These are phyloP conservation scores for Hirsutella thompsonii DNA, from an alignment of 2,329 filamentous ascomycete species.

Conservation along the genomic window DNA sequence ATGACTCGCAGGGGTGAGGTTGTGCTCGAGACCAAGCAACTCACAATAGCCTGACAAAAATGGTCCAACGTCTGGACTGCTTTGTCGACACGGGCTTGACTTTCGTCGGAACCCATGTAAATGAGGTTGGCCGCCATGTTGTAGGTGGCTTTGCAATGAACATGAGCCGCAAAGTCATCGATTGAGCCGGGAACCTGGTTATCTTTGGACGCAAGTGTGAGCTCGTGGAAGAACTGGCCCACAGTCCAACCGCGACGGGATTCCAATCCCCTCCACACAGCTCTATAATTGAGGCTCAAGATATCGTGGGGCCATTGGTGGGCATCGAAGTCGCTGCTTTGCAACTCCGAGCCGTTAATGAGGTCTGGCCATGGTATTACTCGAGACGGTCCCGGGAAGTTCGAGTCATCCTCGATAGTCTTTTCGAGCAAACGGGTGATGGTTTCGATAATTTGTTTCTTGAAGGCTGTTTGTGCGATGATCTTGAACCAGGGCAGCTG, in stretches of 20 bases:
- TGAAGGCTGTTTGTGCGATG: slow-evolving; percentile 6
- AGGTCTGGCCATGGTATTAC: too few relatives aligned
- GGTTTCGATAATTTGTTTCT: slow-evolving; percentile 6
- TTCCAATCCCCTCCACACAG: slow-evolving; percentile 14
- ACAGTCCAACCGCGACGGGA: slow-evolving; percentile 3
- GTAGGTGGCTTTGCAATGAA: slow-evolving; percentile 12
- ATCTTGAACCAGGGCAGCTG: slow-evolving; percentile 22
- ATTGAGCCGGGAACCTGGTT: neutral
- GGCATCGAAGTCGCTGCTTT: slow-evolving; percentile 6
- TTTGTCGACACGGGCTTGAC: slow-evolving; percentile 4
- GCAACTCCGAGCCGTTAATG: slow-evolving; percentile 11
- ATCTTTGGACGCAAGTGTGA: neutral
- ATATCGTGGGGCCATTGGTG: slow-evolving; percentile 12
- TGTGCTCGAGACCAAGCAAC: neutral
- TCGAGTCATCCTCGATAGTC: slow-evolving; percentile 9
- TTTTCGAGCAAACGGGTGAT: slow-evolving; percentile 10
- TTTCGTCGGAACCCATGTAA: slow-evolving; percentile 13
- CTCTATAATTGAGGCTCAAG: slow-evolving; percentile 6
- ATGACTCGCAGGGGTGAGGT: neutral
- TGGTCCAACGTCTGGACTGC: slow-evolving; percentile 10
- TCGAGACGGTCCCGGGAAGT: neutral
- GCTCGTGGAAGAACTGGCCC: neutral
- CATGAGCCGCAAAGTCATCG: slow-evolving; percentile 6
- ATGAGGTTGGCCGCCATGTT: slow-evolving; percentile 14
- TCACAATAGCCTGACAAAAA: slow-evolving; percentile 6